Conservation (phyloP, 1,139 yeast species). For the Saccharomyces hybrid region DNA sequence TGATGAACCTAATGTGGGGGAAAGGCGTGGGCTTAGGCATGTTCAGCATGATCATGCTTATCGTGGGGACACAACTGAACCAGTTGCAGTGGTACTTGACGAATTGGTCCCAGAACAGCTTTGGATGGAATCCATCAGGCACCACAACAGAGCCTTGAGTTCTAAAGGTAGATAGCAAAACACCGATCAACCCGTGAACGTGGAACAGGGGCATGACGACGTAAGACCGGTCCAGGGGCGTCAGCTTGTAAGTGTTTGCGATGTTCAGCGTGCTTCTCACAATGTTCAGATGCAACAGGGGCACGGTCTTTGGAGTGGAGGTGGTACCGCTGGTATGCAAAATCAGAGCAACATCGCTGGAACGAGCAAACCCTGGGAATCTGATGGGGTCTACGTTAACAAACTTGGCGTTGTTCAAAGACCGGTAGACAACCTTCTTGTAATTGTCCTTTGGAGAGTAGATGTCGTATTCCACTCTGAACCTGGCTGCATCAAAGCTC, state of each 20-base stretch:
- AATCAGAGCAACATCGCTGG: constrained; percentile 51
- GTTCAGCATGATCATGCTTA: constrained; percentile 54
- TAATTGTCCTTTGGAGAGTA: constrained; percentile 31
- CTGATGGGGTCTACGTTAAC: constrained; percentile 21
- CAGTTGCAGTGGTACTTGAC: constrained; percentile 44
- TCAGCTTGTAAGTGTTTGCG: constrained; percentile 45
- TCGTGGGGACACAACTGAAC: constrained; percentile 72
- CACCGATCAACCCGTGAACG: constrained; percentile 63
- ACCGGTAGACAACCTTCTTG: constrained; percentile 27
- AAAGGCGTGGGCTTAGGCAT: constrained; percentile 41
- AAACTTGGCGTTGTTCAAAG: constrained; percentile 28
- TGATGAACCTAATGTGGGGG: constrained; percentile 52
- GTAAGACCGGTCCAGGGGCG: constrained; percentile 44
- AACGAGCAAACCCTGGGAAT: constrained; percentile 39
- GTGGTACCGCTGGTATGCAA: constrained; percentile 68
- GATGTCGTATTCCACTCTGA: constrained; percentile 37
- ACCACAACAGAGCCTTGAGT: constrained; percentile 55
- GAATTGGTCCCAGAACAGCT: constrained; percentile 51
- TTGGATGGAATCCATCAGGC: constrained; percentile 52
- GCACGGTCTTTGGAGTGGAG: constrained; percentile 66
- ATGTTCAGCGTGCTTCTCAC: constrained; percentile 52
- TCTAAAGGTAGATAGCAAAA: constrained; percentile 49
- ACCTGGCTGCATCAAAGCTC: constrained; percentile 36
- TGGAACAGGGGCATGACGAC: constrained; percentile 69
- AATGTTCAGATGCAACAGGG: constrained; percentile 54